A percentile compares a stretch with the other conserved stretches of the same genome.
phyloP scores from a whole-genome alignment of 352 stramenopile genomes.

The Globisporangium solare region DNA sequence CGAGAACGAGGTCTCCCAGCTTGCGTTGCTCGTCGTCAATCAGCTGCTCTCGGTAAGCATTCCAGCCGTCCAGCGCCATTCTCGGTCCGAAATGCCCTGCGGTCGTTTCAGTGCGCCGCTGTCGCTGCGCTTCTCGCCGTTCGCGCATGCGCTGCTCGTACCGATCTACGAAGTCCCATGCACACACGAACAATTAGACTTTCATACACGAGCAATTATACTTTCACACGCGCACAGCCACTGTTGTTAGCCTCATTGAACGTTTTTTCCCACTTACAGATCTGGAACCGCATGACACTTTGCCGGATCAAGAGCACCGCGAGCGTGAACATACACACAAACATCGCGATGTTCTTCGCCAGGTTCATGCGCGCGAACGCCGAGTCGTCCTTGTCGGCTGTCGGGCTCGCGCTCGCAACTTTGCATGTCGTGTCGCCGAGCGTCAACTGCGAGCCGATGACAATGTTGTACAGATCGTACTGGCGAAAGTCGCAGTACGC shows the following conservation, averaged over 20 bases:
- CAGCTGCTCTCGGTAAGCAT: conserved; percentile 43
- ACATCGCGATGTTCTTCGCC: neutral
- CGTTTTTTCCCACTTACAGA: neutral
- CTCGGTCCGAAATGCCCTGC: conserved; percentile 13
- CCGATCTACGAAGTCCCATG: neutral
- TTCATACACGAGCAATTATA: no score
- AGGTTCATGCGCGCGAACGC: neutral
- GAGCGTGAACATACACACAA: neutral
- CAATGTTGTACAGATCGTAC: conserved; percentile 13
- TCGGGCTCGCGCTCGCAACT: neutral
- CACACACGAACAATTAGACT: no score
- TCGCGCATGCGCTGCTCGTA: neutral
- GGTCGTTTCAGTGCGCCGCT: conserved; percentile 15
- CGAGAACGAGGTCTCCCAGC: conserved; percentile 3
- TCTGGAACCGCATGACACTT: neutral
- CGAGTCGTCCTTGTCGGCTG: neutral
- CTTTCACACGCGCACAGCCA: neutral
- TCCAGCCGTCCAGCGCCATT: conserved; percentile 41
- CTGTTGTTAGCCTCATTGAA: neutral
- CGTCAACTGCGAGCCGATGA: neutral
- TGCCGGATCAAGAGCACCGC: no score
- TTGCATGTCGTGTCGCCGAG: neutral
- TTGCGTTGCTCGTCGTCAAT: conserved; percentile 31
- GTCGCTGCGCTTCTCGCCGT: conserved; percentile 2
- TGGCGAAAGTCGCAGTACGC: conserved; percentile 22